phyloP scores from a whole-genome alignment of 192 early-diverging fungal genomes.

The Umbelopsis sp. region DNA sequence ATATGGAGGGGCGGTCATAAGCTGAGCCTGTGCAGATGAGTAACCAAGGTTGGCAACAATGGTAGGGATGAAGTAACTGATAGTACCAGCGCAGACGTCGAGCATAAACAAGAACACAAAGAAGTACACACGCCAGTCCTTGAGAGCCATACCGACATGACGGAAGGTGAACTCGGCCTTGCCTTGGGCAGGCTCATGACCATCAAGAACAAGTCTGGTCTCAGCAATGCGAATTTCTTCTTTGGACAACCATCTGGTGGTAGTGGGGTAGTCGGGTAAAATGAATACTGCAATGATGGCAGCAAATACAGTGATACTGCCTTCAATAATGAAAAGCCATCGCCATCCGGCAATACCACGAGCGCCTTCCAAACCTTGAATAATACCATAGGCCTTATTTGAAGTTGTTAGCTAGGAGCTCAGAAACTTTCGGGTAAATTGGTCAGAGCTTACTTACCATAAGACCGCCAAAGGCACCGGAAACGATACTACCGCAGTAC shows the following conservation, averaged over 20 bases:
- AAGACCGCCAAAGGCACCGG: conserved; percentile 28
- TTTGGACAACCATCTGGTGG: conserved; percentile 55
- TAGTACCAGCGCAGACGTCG: conserved; percentile 6
- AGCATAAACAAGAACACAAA: neutral
- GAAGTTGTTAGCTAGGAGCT: neutral
- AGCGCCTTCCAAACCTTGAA: conserved; percentile 52
- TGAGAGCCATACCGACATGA: neutral
- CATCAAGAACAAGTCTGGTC: conserved; percentile 36
- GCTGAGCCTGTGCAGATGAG: conserved; percentile 36
- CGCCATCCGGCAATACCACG: conserved; percentile 44
- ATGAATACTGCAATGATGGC: conserved; percentile 42
- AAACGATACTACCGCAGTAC: conserved; percentile 34
- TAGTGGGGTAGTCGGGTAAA: conserved; percentile 55
- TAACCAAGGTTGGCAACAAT: conserved; percentile 46
- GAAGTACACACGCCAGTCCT: conserved; percentile 7
- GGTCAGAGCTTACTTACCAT: conserved; percentile 18
- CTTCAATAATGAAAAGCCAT: conserved; percentile 63
- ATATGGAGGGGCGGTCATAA: conserved; percentile 44
- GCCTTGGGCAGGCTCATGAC: neutral
- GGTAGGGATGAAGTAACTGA: conserved; percentile 36
- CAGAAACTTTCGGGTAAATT: neutral
- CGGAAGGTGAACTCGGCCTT: neutral
- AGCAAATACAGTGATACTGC: conserved; percentile 48
- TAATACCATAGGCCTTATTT: conserved; percentile 35
- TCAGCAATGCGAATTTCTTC: conserved; percentile 50